Percentiles rank a stretch among this genome's conserved stretches.
Conservation (phyloP, 805 yeast species). For the Pichia ethanolica region DNA sequence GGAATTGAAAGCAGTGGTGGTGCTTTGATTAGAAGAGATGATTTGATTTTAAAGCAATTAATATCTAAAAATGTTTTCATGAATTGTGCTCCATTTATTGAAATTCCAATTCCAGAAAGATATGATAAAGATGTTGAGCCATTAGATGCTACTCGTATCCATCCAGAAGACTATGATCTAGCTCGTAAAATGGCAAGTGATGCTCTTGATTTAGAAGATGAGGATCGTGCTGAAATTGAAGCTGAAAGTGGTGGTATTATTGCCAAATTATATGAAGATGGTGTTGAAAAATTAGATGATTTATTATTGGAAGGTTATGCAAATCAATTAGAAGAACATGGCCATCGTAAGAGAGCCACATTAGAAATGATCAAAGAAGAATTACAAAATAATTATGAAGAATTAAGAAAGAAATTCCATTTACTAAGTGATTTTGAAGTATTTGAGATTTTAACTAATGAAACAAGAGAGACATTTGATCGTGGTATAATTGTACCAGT, state of each 20-base stretch:
- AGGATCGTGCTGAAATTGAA: slow-evolving; percentile 69
- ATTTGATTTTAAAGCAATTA: slow-evolving; percentile 72
- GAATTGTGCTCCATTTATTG: slow-evolving; percentile 86
- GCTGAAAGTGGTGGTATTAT: slow-evolving; percentile 74
- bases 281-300: slow-evolving; percentile 71
- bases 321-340: slow-evolving; percentile 74
- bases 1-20: slow-evolving; percentile 69
- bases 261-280: slow-evolving; percentile 61
- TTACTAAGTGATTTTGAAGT: slow-evolving; percentile 60
- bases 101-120: slow-evolving; percentile 58
- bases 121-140: slow-evolving; percentile 62
- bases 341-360: slow-evolving; percentile 69
- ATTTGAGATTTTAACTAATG: slow-evolving; percentile 87
- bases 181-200: slow-evolving; percentile 98
- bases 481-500: slow-evolving; percentile 72
- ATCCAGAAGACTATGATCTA: slow-evolving; percentile 94
- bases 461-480: slow-evolving; percentile 59
- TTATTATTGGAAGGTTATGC: slow-evolving; percentile 88
- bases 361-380: slow-evolving; percentile 81
- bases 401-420: slow-evolving; percentile 69
- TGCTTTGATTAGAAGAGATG: slow-evolving; percentile 59
- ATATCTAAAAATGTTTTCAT: slow-evolving; percentile 76
- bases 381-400: slow-evolving; percentile 80
- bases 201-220: slow-evolving; percentile 93
- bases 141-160: slow-evolving; percentile 91